Evolutionary conservation across 352 stramenopile genomes (phyloP), one percentile per base, ranked within the genome.

Genomic region (Globisporangium paroecandrum): DNA sequence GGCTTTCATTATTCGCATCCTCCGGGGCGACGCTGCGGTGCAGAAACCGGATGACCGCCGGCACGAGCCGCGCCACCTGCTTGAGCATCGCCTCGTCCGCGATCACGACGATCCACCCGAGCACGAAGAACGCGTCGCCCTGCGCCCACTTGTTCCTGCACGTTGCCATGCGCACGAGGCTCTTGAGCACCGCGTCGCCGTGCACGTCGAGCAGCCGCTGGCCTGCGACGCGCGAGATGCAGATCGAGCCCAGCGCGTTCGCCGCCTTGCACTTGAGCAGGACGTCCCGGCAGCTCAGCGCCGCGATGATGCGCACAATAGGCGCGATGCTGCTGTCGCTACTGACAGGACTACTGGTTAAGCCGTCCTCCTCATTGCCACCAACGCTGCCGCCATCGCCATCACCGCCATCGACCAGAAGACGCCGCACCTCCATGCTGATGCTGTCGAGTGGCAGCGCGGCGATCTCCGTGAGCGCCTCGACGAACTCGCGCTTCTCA

Each of bases 211-310:
- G 69, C 57, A 93, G 63, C 13, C 75, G 74, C 66, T 91, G 85
- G 0, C 85, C 85, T 15, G 85, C 85, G 29, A 93, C 83, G 6
- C 85, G 79, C 4, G 85, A 93, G 62, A 86, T 88, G 55, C 85
- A 91, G 49, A 93, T 67, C 43, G 85, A 88, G 2, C 85, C 85
- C 18, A 93, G 74, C 3, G 85, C 83, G 57, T 86, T 93, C 12
- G 85, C 85, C 6, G 83, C 85, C 63, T 93, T 93, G 71, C 85
- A 93, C 62, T 93, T 93, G 22, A 93, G 74, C 58, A 83, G 77
- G 60, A 93, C 82, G 60, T 93, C 85, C 20, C 85, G 83, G 32
- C 75, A 75, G 58, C 60, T 69, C 32, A 93, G 63, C 12, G 83
- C 83, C 6, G 65, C 65, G 29, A 89, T 73, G 8, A 92, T 41